phyloP scores from a whole-genome alignment of 345 rosid genomes.

The Murraya koenigii region DNA sequence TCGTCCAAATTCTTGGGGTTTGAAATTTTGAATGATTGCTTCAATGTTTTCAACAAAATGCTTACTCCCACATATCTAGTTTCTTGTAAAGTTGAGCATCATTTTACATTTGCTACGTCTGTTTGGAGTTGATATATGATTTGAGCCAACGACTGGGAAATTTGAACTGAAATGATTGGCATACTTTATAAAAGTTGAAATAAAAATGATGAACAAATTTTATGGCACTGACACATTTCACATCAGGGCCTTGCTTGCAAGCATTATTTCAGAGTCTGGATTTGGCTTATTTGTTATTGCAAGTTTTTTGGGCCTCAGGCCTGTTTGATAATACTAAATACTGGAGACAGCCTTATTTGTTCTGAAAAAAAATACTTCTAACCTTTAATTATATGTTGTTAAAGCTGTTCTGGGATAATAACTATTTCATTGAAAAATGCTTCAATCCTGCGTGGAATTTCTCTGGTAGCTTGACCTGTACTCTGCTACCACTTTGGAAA shows the following conservation, averaged over 20 bases:
- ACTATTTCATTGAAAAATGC: neutral
- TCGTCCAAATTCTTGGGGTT: neutral
- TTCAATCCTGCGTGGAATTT: conserved; percentile 8
- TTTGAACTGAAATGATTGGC: neutral
- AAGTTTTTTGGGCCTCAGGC: neutral
- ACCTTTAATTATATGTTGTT: too few species aligned
- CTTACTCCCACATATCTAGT: neutral
- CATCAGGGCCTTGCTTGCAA: neutral
- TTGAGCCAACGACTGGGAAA: neutral
- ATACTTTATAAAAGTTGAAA: neutral
- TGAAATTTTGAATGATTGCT: neutral
- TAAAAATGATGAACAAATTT: neutral
- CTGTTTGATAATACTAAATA: too few species aligned
- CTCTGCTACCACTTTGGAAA: conserved; percentile 34
- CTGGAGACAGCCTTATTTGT: too few species aligned
- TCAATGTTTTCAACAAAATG: neutral
- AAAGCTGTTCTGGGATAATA: too few species aligned
- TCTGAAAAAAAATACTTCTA: too few species aligned
- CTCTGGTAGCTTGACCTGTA: conserved; percentile 29
- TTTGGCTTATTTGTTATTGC: neutral
- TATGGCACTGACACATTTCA: too few species aligned
- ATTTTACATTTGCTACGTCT: neutral
- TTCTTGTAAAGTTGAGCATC: neutral
- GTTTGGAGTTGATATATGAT: neutral
- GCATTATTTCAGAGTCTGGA: neutral